phyloP scores from a whole-genome alignment of 306 rosid genomes.

The Geum urbanum region DNA sequence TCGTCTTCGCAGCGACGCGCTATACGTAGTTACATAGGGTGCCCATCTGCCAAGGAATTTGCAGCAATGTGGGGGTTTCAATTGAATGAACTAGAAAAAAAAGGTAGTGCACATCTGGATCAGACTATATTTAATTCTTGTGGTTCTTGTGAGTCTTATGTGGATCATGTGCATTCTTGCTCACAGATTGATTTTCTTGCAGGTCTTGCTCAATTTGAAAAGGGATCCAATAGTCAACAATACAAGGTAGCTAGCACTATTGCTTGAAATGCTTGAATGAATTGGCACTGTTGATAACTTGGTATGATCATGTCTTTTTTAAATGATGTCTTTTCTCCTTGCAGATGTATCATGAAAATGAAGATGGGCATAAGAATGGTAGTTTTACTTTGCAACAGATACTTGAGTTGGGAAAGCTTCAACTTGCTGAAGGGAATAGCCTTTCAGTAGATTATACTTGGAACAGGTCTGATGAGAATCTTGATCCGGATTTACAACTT shows the following conservation, averaged over 20 bases:
- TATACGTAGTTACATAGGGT: constrained; percentile 60
- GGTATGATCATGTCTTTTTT: background rate
- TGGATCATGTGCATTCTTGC: constrained; percentile 23
- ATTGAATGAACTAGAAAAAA: constrained; percentile 40
- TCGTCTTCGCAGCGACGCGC: constrained; percentile 31
- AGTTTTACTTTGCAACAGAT: constrained; percentile 63
- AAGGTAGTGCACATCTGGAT: constrained; percentile 20
- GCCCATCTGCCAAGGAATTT: constrained; percentile 75
- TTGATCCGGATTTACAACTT: constrained; percentile 35
- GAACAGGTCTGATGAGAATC: constrained; percentile 32
- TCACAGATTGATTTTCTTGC: constrained; percentile 17
- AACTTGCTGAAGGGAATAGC: constrained; percentile 33
- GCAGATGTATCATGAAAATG: constrained; percentile 40
- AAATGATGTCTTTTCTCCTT: constrained; percentile 10
- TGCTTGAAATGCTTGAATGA: constrained; percentile 14
- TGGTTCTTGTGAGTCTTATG: constrained; percentile 41
- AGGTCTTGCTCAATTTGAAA: constrained; percentile 19
- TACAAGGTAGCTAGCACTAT: constrained; percentile 33
- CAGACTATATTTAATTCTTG: constrained; percentile 35
- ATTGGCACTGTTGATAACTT: background rate
- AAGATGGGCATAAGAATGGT: constrained; percentile 31
- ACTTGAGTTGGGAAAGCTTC: constrained; percentile 60
- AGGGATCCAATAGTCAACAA: constrained; percentile 41
- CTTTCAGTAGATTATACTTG: constrained; percentile 28
- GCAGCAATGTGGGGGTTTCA: constrained; percentile 73